Conservation (phyloP, 495 filamentous ascomycete species). For the Cladorrhinum samala region DNA sequence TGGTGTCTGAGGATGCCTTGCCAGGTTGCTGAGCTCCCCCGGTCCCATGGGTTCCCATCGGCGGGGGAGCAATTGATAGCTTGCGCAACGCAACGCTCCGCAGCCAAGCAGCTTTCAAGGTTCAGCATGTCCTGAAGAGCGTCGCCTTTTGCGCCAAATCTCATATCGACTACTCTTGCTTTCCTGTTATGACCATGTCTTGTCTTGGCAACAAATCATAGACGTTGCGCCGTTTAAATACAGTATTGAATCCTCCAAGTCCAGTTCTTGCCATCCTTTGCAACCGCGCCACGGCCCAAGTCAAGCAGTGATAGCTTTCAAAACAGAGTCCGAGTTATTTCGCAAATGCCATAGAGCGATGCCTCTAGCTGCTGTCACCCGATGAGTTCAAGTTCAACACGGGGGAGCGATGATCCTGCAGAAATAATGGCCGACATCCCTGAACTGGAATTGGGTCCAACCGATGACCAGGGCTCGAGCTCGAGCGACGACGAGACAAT, state of each 20-base stretch:
- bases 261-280: neutral
- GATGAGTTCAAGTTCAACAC: conserved; percentile 47
- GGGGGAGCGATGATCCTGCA: conserved; percentile 40
- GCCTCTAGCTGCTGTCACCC: conserved; percentile 26
- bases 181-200: too few species aligned
- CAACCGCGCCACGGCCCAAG: neutral
- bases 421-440: conserved; percentile 37
- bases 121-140: too few species aligned
- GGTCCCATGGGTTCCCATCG: neutral
- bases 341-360: conserved; percentile 22
- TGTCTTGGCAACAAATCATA: neutral
- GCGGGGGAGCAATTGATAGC: conserved; percentile 14
- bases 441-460: conserved; percentile 32
- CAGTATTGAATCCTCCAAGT: neutral
- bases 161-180: too few species aligned
- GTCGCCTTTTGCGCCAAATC: too few species aligned
- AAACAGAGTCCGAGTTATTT: neutral
- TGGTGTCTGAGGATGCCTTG: conserved; percentile 5
- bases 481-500: conserved; percentile 44
- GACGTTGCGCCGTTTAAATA: neutral
- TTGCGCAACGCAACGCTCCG: conserved; percentile 9
- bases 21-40: conserved; percentile 1
- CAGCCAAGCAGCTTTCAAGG: neutral
- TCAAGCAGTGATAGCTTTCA: neutral
- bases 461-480: conserved; percentile 19